Evolutionary conservation across 2,329 filamentous ascomycete species (phyloP).

Genomic region (Fusarium vanettenii): DNA sequence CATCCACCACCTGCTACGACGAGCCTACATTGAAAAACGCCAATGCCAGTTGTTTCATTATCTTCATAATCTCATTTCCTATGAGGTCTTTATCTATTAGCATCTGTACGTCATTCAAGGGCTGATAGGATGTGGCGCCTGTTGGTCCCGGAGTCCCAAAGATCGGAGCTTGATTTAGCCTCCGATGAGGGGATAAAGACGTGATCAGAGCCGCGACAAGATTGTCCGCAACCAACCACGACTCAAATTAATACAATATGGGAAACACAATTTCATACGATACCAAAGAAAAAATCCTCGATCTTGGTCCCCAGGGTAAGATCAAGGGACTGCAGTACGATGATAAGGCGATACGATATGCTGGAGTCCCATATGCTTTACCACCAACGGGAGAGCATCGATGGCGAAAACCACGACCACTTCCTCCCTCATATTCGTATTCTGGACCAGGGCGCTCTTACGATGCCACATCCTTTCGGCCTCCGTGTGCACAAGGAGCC

Average conservation of each 20-base stretch:
- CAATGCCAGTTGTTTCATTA: no score
- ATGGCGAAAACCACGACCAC: constrained; percentile 52
- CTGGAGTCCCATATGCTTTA: constrained; percentile 53
- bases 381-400: constrained; percentile 51
- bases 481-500: constrained; percentile 54
- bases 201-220: not conserved
- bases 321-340: constrained; percentile 49
- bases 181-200: not conserved
- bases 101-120: not conserved
- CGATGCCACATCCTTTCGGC: constrained; percentile 50
- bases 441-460: constrained; percentile 43
- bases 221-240: not conserved
- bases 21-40: no score
- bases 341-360: constrained; percentile 47
- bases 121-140: not conserved
- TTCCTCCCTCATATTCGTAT: constrained; percentile 46
- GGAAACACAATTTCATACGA: constrained; percentile 26
- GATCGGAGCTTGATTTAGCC: not conserved
- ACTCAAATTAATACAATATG: not conserved
- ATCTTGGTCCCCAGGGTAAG: constrained; percentile 36
- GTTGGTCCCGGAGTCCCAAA: not conserved
- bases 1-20: no score
- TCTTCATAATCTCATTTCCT: no score
- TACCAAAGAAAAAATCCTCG: constrained; percentile 1
- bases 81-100: not conserved